Evolutionary conservation across 768 basidiomycete species (phyloP).

Genomic region (Rubroboletus pulcherrimus): DNA sequence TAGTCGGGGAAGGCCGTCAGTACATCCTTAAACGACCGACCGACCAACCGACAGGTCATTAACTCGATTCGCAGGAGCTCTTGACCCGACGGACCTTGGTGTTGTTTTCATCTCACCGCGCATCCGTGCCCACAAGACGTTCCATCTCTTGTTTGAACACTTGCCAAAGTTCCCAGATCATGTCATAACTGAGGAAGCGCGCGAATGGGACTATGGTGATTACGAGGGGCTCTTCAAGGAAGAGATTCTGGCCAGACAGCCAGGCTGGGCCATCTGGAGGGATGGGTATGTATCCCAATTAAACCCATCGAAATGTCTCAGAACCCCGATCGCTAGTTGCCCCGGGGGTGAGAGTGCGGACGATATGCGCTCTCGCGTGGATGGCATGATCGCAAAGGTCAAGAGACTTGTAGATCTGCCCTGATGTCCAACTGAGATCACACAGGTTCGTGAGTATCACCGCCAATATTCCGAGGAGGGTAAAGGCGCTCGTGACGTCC

Average conservation of each 20-base stretch:
- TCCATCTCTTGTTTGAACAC: conserved; percentile 70
- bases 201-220: conserved; percentile 91
- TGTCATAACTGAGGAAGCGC: conserved; percentile 57
- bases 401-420: conserved; percentile 11
- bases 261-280: conserved; percentile 78
- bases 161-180: conserved; percentile 46
- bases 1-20: conserved; percentile 80
- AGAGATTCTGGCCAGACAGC: conserved; percentile 65
- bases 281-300: conserved; percentile 55
- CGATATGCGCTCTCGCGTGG: conserved; percentile 78
- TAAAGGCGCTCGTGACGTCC: conserved; percentile 66
- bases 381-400: conserved; percentile 69
- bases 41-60: background rate
- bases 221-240: conserved; percentile 80
- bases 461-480: conserved; percentile 65
- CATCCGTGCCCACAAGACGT: conserved; percentile 79
- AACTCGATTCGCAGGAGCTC: conserved; percentile 44
- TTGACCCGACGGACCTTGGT: conserved; percentile 77
- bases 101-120: conserved; percentile 85
- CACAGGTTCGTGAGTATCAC: conserved; percentile 70
- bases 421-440: conserved; percentile 5
- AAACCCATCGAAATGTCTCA: background rate
- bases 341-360: conserved; percentile 83
- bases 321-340: conserved; percentile 47
- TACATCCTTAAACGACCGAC: conserved; percentile 9